These are phyloP conservation scores for Tolypocladium tundrense DNA, from an alignment of 2,329 filamentous ascomycete genomes.

Conservation along the genomic window DNA sequence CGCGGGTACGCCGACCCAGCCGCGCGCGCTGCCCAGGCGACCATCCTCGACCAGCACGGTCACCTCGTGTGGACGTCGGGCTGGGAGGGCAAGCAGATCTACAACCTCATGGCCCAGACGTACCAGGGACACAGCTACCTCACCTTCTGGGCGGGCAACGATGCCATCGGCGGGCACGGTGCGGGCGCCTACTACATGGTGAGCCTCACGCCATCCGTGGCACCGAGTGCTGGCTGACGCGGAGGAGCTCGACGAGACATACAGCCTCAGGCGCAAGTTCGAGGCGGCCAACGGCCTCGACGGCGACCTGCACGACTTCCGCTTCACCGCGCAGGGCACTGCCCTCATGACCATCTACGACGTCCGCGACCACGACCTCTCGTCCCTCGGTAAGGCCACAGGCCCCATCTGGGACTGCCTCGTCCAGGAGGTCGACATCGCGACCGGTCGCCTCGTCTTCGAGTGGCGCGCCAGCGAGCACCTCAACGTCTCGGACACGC, in stretches of 20 bases:
- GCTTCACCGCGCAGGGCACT: constrained; percentile 23
- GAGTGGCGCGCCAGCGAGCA: constrained; percentile 24
- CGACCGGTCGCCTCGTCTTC: constrained; percentile 24
- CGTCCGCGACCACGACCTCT: constrained; percentile 24
- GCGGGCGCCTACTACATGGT: constrained; percentile 34
- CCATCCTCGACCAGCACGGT: constrained; percentile 28
- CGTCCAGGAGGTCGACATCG: constrained; percentile 26
- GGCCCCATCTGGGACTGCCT: constrained; percentile 14
- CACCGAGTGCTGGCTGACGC: neutral
- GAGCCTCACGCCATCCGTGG: neutral
- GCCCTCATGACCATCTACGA: constrained; percentile 27
- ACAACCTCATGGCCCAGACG: constrained; percentile 11
- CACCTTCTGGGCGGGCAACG: constrained; percentile 24
- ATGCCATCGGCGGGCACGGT: constrained; percentile 29
- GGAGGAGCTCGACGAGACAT: constrained; percentile 4
- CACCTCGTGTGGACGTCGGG: constrained; percentile 25
- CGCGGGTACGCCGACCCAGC: constrained; percentile 16
- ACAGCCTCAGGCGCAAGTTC: constrained; percentile 1
- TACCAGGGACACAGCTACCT: constrained; percentile 7
- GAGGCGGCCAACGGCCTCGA: constrained; percentile 3
- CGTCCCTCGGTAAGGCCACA: constrained; percentile 4
- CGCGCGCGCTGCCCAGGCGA: constrained; percentile 20
- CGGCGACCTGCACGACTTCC: constrained; percentile 29
- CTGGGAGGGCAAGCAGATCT: constrained; percentile 15
- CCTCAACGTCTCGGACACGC: constrained; percentile 7